Base-by-base conservation (phyloP, 768 basidiomycete species). In the Mycena floridula region DNA sequence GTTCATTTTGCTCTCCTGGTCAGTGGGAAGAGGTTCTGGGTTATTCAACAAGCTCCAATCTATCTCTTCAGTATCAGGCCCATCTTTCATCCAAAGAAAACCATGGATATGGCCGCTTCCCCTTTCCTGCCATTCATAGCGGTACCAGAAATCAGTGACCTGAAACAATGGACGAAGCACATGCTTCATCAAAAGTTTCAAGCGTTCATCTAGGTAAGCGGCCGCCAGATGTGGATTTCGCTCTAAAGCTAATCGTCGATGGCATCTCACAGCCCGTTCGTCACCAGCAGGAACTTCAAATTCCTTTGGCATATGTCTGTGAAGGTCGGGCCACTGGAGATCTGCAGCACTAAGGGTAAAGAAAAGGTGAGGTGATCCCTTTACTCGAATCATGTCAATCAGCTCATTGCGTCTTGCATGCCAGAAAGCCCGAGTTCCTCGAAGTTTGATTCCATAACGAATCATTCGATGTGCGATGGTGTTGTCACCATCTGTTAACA, bases 81-180 rank as follows among this genome's bases (percentile, higher is more conserved):
- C 38, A 23, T 15, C 15, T 13, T 39, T 39, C 8, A 39, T 16
- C 38, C 38, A 39, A 22, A 39, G 38, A 13, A 39, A 22, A 39
- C 38, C 38, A 39, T 39, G 38, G 13, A 15, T 21, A 39, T 39
- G 38, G 22, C 15, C 21, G 38, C 38, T 39, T 8, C 38, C 38
- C 15, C 38, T 16, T 4, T 39, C 38, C 38, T 39, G 38, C n/a
- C 15, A 39, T 21, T 39, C 9, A 22, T 39, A 15, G 13, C 38
- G 15, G 22, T n/a, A 39, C 38, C 9, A 39, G 9, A n/a, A 39
- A 21, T 39, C 16, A 3, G n/a, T 22, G 21, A 39, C 38, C 13
- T 23, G n/a, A 39, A 39, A 39, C 13, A 39, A 13, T 13, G 38
- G 38, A 3, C 15, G n/a, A 4, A 39, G n/a, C n/a, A 39, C 38